Evolutionary conservation across 2,329 filamentous ascomycete species (phyloP), one percentile per base, ranked within the genome.

Genomic region (Plectosphaerella plurivora): DNA sequence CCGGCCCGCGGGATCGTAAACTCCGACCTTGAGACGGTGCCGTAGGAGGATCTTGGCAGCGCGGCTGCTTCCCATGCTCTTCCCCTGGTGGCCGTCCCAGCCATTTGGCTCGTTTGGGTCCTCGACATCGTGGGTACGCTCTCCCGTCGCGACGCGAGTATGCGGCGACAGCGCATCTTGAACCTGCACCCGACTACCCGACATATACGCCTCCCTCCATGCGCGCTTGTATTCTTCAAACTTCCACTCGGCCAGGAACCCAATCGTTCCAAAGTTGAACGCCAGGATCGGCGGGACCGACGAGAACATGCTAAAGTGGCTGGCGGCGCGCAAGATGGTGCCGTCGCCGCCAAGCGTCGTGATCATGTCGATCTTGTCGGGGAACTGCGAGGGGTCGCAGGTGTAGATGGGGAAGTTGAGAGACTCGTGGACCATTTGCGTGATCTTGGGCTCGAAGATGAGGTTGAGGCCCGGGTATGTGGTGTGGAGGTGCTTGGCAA

Each of bases 231-330:
- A 90, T 62, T 97, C 92, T 7, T 79, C 78, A 66, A 97, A 97
- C 62, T 94, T 95, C 92, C 93, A 99, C 70, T 97, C 93, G 15
- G 93, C 92, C 8, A 99, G 73, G 60, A 99, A 99, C 0, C 94
- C 94, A 1, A 99, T 75, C 0, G 93, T 95, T 6, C 94, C 94
- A 90, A 99, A 97, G 66, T 91, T 96, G 65, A 99, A 99, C 2
- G 90, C 91, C 8, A 99, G 76, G 35, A 99, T 88, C 0, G 94
- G 94, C 0, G 94, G 94, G 0, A 99, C 93, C 44, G 84, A 84
- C 2, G 81, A 77, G 45, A 89, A 85, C 37, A 89, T 87, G 54
- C 91, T 91, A 72, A 95, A 63, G 18, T 64, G 79, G 51, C 88
- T 92, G 2, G 90, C 88, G 0, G 91, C 91, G 54, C 89, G 88